Evolutionary conservation across 805 yeast genomes (phyloP).

Genomic region (Vanderwaltozyma verrucispora): DNA sequence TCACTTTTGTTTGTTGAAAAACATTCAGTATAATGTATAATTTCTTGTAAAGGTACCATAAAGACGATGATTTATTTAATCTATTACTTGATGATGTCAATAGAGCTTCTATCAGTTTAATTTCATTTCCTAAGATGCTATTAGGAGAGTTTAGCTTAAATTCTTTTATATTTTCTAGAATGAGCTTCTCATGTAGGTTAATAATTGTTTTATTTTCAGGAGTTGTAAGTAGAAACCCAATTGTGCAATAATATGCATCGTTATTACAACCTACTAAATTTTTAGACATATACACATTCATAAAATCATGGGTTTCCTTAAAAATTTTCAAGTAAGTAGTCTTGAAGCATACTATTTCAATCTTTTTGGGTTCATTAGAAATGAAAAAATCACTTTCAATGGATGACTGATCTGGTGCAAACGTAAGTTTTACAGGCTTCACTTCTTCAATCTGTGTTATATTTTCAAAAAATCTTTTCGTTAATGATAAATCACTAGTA

Average conservation of each 20-base stretch:
- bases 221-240: constrained; percentile 29
- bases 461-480: constrained; percentile 11
- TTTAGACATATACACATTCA: constrained; percentile 2
- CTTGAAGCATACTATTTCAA: constrained; percentile 30
- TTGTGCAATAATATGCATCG: constrained; percentile 17
- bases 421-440: too few species aligned
- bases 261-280: too few species aligned
- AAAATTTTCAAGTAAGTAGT: constrained; percentile 22
- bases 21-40: constrained; percentile 11
- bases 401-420: constrained; percentile 13
- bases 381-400: constrained; percentile 6
- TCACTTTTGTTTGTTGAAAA: not conserved
- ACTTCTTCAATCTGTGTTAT: constrained; percentile 3
- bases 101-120: constrained; percentile 13
- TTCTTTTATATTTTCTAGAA: constrained; percentile 7
- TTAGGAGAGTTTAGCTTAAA: constrained; percentile 1
- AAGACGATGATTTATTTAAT: constrained; percentile 31
- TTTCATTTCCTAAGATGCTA: constrained; percentile 10
- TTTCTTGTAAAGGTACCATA: constrained; percentile 29
- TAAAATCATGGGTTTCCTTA: constrained; percentile 23
- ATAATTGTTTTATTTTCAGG: constrained; percentile 30
- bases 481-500: not conserved
- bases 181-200: constrained; percentile 22
- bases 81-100: constrained; percentile 27
- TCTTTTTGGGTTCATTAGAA: constrained; percentile 4